Evolutionary conservation across 2,329 filamentous ascomycete species (phyloP), one percentile per base, ranked within the genome.

Genomic region (Colletotrichum magnum): DNA sequence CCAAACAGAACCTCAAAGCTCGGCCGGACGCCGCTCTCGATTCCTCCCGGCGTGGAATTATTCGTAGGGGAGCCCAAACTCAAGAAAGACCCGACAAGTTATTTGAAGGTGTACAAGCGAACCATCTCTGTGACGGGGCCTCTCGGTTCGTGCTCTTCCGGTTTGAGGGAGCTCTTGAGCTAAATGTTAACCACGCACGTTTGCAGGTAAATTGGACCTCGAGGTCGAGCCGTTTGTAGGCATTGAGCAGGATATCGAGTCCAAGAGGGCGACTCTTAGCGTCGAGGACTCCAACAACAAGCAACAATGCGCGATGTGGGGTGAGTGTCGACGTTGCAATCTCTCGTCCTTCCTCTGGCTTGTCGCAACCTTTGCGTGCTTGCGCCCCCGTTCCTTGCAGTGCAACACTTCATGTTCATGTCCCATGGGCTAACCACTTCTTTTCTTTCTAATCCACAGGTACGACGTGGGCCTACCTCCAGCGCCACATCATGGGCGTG

Each of bases 301-400:
- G 82, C 86, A 93, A 72, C 95, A 98, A 82, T 91, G 92, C 78
- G 93, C 93, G 80, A 98, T 98, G 95, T 98, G 96, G 96, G 96
- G 95, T 97, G 74, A 62, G 81, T 80, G 64, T 70, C 57, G 36
- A 18, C 26, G 39, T 63, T 52, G 3, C 36, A 51, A 24, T n/a
- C 13, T 45, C 48, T 26, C 48, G n/a, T 65, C 26, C n/a, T 26
- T 61, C 28, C 45, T n/a, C 53, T 52, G 48, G 21, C 53, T 51
- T 10, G 32, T 68, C 15, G 28, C 18, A 28, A 24, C 60, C 24
- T 32, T 16, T 36, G 15, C 32, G 32, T 36, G 32, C 32, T 36
- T 36, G 32, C 32, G 7, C 9, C 7, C 7, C 32, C 32, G 32
- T 36, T 6, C 32, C 32, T 36, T 36, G 10, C 32, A 36, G 10